These are phyloP conservation scores for Sicyos edulis DNA, from an alignment of 306 rosid species.

Conservation along the genomic window DNA sequence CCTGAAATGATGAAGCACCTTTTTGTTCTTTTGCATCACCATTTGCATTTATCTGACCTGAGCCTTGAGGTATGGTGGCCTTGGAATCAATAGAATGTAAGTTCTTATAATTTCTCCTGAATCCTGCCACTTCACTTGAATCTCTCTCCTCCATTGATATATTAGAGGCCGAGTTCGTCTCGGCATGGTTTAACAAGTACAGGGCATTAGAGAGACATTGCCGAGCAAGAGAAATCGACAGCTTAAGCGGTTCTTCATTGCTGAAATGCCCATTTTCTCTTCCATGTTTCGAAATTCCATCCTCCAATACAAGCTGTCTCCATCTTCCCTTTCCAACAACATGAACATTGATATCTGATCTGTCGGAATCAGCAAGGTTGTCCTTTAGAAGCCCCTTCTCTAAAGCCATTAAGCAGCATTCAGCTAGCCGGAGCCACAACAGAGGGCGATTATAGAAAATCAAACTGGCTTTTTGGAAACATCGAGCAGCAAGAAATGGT, in stretches of 20 bases:
- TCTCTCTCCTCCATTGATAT: slow-evolving; percentile 59
- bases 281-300: slow-evolving; percentile 51
- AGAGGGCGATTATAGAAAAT: slow-evolving; percentile 77
- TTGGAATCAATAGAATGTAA: slow-evolving; percentile 52
- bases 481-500: slow-evolving; percentile 80
- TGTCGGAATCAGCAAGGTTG: slow-evolving; percentile 36
- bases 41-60: slow-evolving; percentile 56
- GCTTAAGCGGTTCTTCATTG: slow-evolving; percentile 56
- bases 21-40: slow-evolving; percentile 87
- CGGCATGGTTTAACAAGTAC: slow-evolving; percentile 52
- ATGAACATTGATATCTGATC: slow-evolving; percentile 53
- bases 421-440: slow-evolving; percentile 94
- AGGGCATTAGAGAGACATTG: slow-evolving; percentile 73
- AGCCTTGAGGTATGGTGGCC: slow-evolving; percentile 38
- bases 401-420: slow-evolving; percentile 94
- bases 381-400: slow-evolving; percentile 61
- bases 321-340: slow-evolving; percentile 87
- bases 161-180: slow-evolving; percentile 50
- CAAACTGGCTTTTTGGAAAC: slow-evolving; percentile 86
- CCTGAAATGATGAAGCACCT: slow-evolving; percentile 67
- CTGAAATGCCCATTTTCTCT: slow-evolving; percentile 38
- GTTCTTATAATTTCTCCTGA: slow-evolving; percentile 52
- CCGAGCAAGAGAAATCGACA: slow-evolving; percentile 73
- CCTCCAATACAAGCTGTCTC: slow-evolving; percentile 82
- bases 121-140: slow-evolving; percentile 44